Conservation (phyloP, 805 yeast genomes). For the Kurtzmaniella cleridarum region DNA sequence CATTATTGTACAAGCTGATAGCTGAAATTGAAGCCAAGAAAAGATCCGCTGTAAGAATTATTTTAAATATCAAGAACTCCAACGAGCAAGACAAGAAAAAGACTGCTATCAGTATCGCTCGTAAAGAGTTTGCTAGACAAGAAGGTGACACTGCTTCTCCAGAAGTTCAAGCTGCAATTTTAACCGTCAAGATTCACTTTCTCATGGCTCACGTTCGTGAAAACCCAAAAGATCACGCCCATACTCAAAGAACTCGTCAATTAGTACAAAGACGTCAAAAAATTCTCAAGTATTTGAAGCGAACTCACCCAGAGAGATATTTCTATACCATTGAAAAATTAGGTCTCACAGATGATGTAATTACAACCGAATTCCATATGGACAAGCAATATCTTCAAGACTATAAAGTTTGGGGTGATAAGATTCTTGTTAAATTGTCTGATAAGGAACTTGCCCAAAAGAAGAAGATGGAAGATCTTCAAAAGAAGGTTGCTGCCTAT, state of each 20-base stretch:
- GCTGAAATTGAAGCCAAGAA: conserved; percentile 44
- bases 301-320: conserved; percentile 74
- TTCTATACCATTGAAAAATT: conserved; percentile 81
- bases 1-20: conserved; percentile 22
- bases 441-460: conserved; percentile 29
- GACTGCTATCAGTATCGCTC: conserved; percentile 59
- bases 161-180: conserved; percentile 91
- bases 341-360: conserved; percentile 78
- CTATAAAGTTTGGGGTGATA: conserved; percentile 73
- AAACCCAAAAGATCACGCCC: conserved; percentile 66
- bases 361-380: conserved; percentile 76
- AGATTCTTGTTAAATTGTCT: conserved; percentile 48
- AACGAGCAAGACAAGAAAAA: conserved; percentile 51
- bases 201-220: conserved; percentile 65
- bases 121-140: conserved; percentile 71
- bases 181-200: conserved; percentile 75
- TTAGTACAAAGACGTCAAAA: conserved; percentile 86
- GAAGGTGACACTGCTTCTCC: conserved; percentile 94
- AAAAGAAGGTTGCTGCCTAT: conserved; percentile 35
- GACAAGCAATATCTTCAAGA: conserved; percentile 74
- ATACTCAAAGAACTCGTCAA: conserved; percentile 69
- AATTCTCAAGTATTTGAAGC: conserved; percentile 75
- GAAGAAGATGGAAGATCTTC: conserved; percentile 25
- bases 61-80: conserved; percentile 70
- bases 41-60: conserved; percentile 64